Base-by-base conservation (phyloP, 441 rosid genomes). In the Biscutella laevigata region DNA sequence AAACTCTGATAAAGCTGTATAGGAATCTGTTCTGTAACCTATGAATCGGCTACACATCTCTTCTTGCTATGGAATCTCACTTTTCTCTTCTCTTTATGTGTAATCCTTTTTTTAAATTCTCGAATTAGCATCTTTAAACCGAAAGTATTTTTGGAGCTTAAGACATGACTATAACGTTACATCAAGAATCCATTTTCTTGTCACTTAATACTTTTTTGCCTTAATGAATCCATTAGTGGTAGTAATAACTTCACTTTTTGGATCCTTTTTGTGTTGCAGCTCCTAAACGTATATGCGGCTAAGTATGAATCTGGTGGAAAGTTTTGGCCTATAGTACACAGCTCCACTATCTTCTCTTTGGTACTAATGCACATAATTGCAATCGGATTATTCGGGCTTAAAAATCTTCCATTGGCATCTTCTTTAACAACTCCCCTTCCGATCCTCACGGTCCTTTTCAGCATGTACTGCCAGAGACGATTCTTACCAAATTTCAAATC, bases 251-350 rank as follows among this genome's bases (percentile, higher is more conserved):
- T 45, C 16, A 36, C 21, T 39, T 35, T 57, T 2, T 29, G 47
- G 37, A 40, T 40, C 7, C 48, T 13, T 19, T 42, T 9, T 33
- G 50, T 59, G 61, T 19, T 75, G 70, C 91, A 92, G 96, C 76
- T 92, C 29, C 59, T 88, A 70, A 86, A 92, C 47, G 88, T 92
- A 34, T 88, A 88, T 68, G 83, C 70, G 38, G 83, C 91, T 4
- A 79, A 72, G 75, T 83, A 75, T 41, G 92, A 88, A 67, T 84
- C 94, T 5, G 77, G 77, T 4, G 92, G 95, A 41, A 81, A 72
- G 60, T 88, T 80, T 61, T 92, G 96, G 96, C 95, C 96, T 8
- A 71, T 84, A 29, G 94, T 81, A 57, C 95, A 92, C 66, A 69
- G 70, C 67, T 75, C 86, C 11, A 86, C 74, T 63, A 78, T 88